Evolutionary conservation across 108 stramenopile species (phyloP).

Genomic region (Fistulifera pelliculosa): DNA sequence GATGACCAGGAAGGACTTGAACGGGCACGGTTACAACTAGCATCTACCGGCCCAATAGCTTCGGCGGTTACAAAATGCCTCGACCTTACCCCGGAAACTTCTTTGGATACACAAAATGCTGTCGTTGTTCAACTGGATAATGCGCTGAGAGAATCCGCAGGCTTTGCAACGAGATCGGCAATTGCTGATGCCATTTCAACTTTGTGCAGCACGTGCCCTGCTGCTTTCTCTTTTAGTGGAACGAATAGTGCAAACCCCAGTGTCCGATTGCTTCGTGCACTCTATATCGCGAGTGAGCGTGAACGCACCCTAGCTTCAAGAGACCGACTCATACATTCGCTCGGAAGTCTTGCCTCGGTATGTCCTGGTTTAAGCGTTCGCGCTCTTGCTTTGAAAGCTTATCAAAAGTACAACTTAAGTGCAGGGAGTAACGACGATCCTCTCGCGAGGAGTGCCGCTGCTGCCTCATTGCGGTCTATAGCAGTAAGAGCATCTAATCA

Average conservation of each 20-base stretch:
- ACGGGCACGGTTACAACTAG: slow-evolving; percentile 52
- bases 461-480: slow-evolving; percentile 62
- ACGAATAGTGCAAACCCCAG: slow-evolving; percentile 46
- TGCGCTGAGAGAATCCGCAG: slow-evolving; percentile 42
- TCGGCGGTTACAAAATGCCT: slow-evolving; percentile 65
- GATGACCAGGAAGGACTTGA: slow-evolving; percentile 65
- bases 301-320: slow-evolving; percentile 57
- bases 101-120: slow-evolving; percentile 42
- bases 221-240: slow-evolving; percentile 56
- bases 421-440: slow-evolving; percentile 73
- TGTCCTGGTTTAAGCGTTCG: slow-evolving; percentile 67
- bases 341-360: slow-evolving; percentile 60
- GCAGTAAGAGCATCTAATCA: slow-evolving; percentile 64
- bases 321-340: slow-evolving; percentile 48
- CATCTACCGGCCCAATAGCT: slow-evolving; percentile 66
- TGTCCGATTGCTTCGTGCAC: slow-evolving; percentile 67
- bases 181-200: slow-evolving; percentile 61
- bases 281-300: slow-evolving; percentile 67
- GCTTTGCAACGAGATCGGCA: slow-evolving; percentile 77
- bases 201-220: slow-evolving; percentile 54
- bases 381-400: slow-evolving; percentile 49
- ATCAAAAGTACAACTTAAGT: slow-evolving; percentile 55
- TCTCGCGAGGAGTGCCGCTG: slow-evolving; percentile 51
- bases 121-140: slow-evolving; percentile 45
- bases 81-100: slow-evolving; percentile 48